Evolutionary conservation across 2,329 filamentous ascomycete genomes (phyloP).

Genomic region (Colletotrichum navitas): DNA sequence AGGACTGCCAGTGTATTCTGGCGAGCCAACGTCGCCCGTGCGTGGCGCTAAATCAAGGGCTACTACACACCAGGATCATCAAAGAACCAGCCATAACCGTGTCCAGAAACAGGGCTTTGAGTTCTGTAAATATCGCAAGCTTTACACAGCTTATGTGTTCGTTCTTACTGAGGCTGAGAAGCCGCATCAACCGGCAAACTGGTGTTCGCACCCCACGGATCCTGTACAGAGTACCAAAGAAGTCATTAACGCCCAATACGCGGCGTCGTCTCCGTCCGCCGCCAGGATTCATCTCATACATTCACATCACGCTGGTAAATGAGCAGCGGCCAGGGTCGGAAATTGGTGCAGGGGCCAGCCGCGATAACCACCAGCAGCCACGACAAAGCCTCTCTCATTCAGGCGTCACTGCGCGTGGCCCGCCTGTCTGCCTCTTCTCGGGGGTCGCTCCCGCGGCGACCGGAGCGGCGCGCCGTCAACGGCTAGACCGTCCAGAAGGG

Average conservation of each 20-base stretch:
- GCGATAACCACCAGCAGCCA: constrained; percentile 16
- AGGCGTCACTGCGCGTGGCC: constrained; percentile 2
- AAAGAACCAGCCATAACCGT: constrained; percentile 9
- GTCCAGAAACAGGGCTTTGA: background rate
- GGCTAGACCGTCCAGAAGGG: background rate
- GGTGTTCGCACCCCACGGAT: background rate
- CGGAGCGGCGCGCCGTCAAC: constrained; percentile 12
- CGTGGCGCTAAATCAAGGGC: constrained; percentile 2
- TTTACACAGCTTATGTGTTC: background rate
- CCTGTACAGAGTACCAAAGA: background rate
- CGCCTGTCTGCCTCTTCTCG: background rate
- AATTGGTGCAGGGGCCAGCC: constrained; percentile 26
- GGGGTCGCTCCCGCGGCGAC: constrained; percentile 9
- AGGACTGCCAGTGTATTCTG: background rate
- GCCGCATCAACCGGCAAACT: constrained; percentile 4
- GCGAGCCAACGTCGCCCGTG: background rate
- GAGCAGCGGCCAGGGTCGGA: constrained; percentile 37
- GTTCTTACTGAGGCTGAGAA: background rate
- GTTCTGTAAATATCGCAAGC: background rate
- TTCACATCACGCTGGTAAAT: constrained; percentile 33
- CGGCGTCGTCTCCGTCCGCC: constrained; percentile 13
- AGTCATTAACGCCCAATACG: background rate
- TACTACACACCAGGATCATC: background rate
- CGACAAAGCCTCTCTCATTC: constrained; percentile 19
- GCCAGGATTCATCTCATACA: constrained; percentile 21